Base-by-base conservation (phyloP, 2,329 filamentous ascomycete species). In the Fusarium sp. region DNA sequence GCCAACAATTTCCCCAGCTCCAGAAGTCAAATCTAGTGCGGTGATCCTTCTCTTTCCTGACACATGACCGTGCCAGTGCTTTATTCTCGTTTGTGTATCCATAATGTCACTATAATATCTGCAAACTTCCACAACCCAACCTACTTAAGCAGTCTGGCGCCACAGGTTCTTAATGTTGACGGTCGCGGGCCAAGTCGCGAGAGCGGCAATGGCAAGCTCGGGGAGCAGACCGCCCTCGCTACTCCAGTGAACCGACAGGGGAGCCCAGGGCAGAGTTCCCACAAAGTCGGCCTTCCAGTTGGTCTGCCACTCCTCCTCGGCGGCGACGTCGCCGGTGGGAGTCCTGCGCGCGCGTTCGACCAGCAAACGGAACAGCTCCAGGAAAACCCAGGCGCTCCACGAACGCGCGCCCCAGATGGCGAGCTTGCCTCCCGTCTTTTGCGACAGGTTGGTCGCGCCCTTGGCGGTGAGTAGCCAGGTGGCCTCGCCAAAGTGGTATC, bases 241-340 rank as follows among this genome's bases (percentile, higher is more conserved):
- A 77, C 94, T 92, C 92, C 93, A 98, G 84, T 98, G 94, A 29
- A 96, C 79, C 70, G 94, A 96, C 80, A 97, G 85, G 35, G 95
- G 94, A 64, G 93, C 90, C 91, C 94, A 97, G 35, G 92, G 91
- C 70, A 90, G 79, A 82, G 94, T 95, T 46, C 91, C 88, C 22
- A 91, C 85, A 62, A 96, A 83, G 78, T 92, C 89, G 79, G 88
- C 90, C 86, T 88, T 91, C 89, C 90, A 95, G 69, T 84, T 80
- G 14, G 74, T 79, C 49, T 77, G 76, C 84, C 88, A 90, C 53
- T 80, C 83, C 40, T 80, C 81, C 69, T 87, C 82, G 67, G 73
- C 71, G 24, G 63, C 67, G 8, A 75, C 71, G 14, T 76, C 74
- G 59, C 72, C 81, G 75, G 83, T 81, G 69, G 81, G 78, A 56